phyloP scores from a whole-genome alignment of 75 land plant species.

The Pinus taeda region DNA sequence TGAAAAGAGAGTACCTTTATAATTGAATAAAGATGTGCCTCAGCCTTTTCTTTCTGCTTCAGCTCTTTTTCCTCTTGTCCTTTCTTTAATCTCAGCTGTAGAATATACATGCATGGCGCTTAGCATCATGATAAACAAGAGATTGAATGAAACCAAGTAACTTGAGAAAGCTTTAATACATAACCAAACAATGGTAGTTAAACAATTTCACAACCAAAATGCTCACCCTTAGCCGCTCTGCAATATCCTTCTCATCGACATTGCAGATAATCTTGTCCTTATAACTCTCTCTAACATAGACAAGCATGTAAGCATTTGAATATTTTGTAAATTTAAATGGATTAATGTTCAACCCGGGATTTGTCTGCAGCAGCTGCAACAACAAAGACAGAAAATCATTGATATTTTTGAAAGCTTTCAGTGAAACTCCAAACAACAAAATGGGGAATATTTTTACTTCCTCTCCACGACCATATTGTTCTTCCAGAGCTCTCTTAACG shows the following conservation, averaged over 20 bases:
- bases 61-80: constrained; percentile 83
- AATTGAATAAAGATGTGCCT: constrained; percentile 79
- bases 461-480: constrained; percentile 92
- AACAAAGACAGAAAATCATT: background rate
- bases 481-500: constrained; percentile 60
- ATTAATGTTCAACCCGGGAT: constrained; percentile 76
- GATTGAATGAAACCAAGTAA: background rate
- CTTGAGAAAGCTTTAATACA: no score
- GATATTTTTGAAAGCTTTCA: background rate
- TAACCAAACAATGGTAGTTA: no score
- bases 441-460: constrained; percentile 38
- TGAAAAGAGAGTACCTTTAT: constrained; percentile 50
- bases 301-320: constrained; percentile 94
- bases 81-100: constrained; percentile 73
- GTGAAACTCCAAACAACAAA: background rate
- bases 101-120: background rate
- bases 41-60: constrained; percentile 77
- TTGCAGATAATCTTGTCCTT: constrained; percentile 85
- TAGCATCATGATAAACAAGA: background rate
- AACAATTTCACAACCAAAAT: background rate
- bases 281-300: constrained; percentile 81
- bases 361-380: constrained; percentile 66
- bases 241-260: constrained; percentile 81
- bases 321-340: constrained; percentile 78
- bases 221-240: constrained; percentile 65